Evolutionary conservation across 2,329 filamentous ascomycete genomes (phyloP), one percentile per base, ranked within the genome.

Genomic region (Pseudogymnoascus sp.): DNA sequence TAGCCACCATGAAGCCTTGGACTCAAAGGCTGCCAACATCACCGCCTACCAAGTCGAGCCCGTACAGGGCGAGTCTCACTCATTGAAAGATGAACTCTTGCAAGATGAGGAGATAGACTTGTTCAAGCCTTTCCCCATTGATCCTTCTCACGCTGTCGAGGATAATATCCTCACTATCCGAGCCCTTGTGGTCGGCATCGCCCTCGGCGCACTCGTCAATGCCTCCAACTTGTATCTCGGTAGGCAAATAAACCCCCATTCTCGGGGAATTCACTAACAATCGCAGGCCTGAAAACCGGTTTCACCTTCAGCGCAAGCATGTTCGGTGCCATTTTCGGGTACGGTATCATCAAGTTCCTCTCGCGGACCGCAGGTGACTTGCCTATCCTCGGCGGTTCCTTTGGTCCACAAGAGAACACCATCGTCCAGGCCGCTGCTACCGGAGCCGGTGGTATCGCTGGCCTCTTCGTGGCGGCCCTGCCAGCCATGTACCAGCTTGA

Each of bases 161-260:
- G 69, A 74, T 11, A 73, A 77, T 65, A 81, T 84, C 60, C 68
- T 86, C 52, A 86, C 83, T 6, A 68, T 81, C 35, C 79, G 83
- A 49, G 82, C 83, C 14, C 72, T 86, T 23, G 63, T 84, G 39
- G 74, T 83, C 35, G 83, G 84, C 52, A 78, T 81, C 62, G 68
- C 81, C 43, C 78, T 84, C 31, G 84, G 84, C 55, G 82, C 80
- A 14, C 76, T 86, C 7, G 82, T 86, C 66, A 85, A 84, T 67
- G 82, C 83, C 8, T 85, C 82, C 63, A 86, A 86, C 69, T 76
- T 86, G 43, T 86, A 86, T 67, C 78, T 86, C 26, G 83, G 83
- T 77, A 73, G 23, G 49, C 19, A 12, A 14, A 16, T 76, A 77
- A 76, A 58, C 70, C 69, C 39, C 60, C 69, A 21, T 23, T 71